These are phyloP conservation scores for Manihot esculenta DNA, from an alignment of 441 rosid species.

Conservation along the genomic window DNA sequence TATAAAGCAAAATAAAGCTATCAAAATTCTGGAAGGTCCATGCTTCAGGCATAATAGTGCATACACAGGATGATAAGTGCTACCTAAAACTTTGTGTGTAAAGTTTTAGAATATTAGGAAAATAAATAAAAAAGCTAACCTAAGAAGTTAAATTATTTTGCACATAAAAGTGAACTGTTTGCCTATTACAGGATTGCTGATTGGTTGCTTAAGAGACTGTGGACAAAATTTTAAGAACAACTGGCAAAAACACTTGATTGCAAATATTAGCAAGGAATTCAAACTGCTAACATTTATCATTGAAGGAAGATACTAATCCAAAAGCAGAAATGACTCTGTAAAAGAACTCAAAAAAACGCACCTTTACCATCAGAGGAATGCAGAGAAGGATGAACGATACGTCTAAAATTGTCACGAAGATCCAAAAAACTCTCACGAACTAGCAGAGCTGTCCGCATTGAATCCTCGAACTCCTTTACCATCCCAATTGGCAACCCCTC, in stretches of 20 bases:
- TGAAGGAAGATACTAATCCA: background rate
- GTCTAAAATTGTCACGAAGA: constrained; percentile 88
- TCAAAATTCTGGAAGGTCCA: background rate
- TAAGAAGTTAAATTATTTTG: background rate
- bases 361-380: constrained; percentile 54
- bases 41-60: background rate
- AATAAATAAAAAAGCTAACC: background rate
- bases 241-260: background rate
- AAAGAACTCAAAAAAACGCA: constrained; percentile 15
- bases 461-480: constrained; percentile 73
- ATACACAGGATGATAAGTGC: background rate
- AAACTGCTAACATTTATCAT: background rate
- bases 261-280: background rate
- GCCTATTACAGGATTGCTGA: background rate
- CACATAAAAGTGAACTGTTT: background rate
- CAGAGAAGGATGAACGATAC: constrained; percentile 78
- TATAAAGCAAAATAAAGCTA: background rate
- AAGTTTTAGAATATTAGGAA: background rate
- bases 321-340: background rate
- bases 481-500: constrained; percentile 84
- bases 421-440: constrained; percentile 81
- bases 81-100: background rate
- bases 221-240: background rate
- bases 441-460: constrained; percentile 73
- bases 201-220: background rate